A percentile compares a stretch with the other conserved stretches of the same genome.
These are phyloP conservation scores for Nymphaea colorata DNA, from an alignment of 164 flowering plant species.

Conservation along the genomic window DNA sequence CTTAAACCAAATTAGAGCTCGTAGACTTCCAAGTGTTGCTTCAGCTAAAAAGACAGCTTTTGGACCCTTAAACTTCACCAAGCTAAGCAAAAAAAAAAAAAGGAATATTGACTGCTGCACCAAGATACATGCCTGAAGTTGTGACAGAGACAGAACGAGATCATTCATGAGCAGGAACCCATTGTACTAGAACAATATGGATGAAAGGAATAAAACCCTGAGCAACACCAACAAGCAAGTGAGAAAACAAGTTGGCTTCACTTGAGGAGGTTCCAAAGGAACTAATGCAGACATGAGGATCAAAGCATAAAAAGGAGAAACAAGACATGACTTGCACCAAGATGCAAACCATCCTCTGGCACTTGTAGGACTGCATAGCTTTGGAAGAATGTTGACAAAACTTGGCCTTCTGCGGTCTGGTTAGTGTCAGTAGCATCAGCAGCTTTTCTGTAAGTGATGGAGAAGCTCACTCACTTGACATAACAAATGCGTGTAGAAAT, in stretches of 20 bases:
- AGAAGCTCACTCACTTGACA: slow-evolving; percentile 82
- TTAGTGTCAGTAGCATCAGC: slow-evolving; percentile 75
- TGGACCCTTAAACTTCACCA: slow-evolving; percentile 68
- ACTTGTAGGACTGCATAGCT: slow-evolving; percentile 87
- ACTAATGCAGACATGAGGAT: slow-evolving; percentile 75
- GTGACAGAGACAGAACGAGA: slow-evolving; percentile 91
- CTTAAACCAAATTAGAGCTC: slow-evolving; percentile 72
- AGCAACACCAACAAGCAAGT: slow-evolving; percentile 83
- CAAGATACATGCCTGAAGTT: slow-evolving; percentile 88
- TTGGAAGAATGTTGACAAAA: slow-evolving; percentile 72
- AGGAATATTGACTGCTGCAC: slow-evolving; percentile 83
- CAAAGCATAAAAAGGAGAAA: slow-evolving; percentile 69
- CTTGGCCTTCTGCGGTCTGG: slow-evolving; percentile 69
- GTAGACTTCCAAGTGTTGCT: slow-evolving; percentile 57
- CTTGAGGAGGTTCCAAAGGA: slow-evolving; percentile 57
- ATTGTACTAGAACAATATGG: slow-evolving; percentile 82
- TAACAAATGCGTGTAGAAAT: slow-evolving; percentile 73
- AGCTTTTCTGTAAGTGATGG: slow-evolving; percentile 75
- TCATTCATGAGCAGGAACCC: slow-evolving; percentile 92
- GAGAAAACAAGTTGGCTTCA: slow-evolving; percentile 39
- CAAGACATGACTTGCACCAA: slow-evolving; percentile 78
- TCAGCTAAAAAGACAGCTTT: slow-evolving; percentile 71
- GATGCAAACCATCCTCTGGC: slow-evolving; percentile 84
- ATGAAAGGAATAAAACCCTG: slow-evolving; percentile 94
- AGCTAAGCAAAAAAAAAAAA: slow-evolving; percentile 58